These are phyloP conservation scores for Rugonectria rugulosa DNA, from an alignment of 2,329 filamentous ascomycete genomes.

Conservation along the genomic window DNA sequence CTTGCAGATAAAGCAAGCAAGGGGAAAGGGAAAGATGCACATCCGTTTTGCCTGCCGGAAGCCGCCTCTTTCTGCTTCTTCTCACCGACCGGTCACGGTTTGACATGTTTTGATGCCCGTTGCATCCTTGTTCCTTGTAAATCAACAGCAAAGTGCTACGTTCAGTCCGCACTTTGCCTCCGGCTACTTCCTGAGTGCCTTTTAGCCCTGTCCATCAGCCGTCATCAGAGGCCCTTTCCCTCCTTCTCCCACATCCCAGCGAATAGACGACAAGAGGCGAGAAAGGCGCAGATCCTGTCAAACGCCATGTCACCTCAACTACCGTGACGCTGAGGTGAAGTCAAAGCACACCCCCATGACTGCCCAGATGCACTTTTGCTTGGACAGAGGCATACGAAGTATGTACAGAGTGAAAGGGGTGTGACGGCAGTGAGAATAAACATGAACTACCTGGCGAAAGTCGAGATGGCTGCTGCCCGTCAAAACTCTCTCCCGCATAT, in stretches of 20 bases:
- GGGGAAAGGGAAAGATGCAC: too few relatives aligned
- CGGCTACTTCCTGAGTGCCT: background rate
- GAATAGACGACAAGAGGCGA: conserved; percentile 6
- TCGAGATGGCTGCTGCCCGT: conserved; percentile 12
- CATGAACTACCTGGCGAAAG: background rate
- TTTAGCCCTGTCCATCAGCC: background rate
- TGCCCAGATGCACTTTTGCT: too few relatives aligned
- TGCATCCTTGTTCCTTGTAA: background rate
- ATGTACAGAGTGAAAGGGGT: too few relatives aligned
- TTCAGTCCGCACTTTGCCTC: too few relatives aligned
- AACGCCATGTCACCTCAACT: conserved; percentile 16
- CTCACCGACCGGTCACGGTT: background rate
- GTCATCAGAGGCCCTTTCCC: background rate
- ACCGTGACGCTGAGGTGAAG: background rate
- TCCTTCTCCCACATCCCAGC: conserved; percentile 5
- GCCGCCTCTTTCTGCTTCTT: too few relatives aligned
- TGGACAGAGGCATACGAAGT: too few relatives aligned
- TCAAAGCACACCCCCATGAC: background rate
- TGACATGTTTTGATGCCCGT: background rate
- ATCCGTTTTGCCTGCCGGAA: background rate
- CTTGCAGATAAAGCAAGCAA: background rate
- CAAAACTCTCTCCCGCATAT: conserved; percentile 19
- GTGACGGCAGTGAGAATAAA: background rate
- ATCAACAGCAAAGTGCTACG: too few relatives aligned
- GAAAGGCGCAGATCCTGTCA: conserved; percentile 13